Base-by-base conservation (phyloP, 1,284 basidiomycete species). In the Naganishia albida region DNA sequence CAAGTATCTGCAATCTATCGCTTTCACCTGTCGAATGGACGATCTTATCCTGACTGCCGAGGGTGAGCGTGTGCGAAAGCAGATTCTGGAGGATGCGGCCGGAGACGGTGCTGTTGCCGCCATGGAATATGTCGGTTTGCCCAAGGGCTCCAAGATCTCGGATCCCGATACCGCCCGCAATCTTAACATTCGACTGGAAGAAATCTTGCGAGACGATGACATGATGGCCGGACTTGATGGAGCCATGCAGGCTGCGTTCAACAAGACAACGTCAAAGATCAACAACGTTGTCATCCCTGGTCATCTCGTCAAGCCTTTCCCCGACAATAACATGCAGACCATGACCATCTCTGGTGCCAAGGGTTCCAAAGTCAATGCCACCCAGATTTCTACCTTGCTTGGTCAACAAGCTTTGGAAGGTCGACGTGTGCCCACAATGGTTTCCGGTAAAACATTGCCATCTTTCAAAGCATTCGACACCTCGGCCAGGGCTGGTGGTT, bases 311-410 rank as follows among this genome's bases (percentile, higher is more conserved):
- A 91, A 93, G 72, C 88, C 89, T 68, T 99, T 99, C 83, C 96
- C 96, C 30, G 87, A 93, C 77, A 99, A 99, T 81, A 90, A 99
- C 85, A 99, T 99, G 96, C 95, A 99, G 80, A 88, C 90, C 70
- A 99, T 99, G 96, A 98, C 95, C 4, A 86, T 92, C 64, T 97
- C 96, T 50, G 96, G 96, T 73, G 96, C 96, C 64, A 99, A 99
- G 80, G 96, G 96, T 68, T 95, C 91, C 70, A 89, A 91, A 34
- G 95, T 99, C 79, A 99, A 99, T 73, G 95, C 93, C 10, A 89
- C 93, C 69, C 94, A 98, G 77, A 99, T 99, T 73, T 98, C 96
- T 43, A 98, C 94, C 72, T 86, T 90, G 40, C 86, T 99, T 43
- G 96, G 96, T 60, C 94, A 98, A 79, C 96, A 99, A 80, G 94